These are phyloP conservation scores for Blastobotrys capitulatus DNA, from an alignment of 1,139 yeast genomes.

Conservation along the genomic window DNA sequence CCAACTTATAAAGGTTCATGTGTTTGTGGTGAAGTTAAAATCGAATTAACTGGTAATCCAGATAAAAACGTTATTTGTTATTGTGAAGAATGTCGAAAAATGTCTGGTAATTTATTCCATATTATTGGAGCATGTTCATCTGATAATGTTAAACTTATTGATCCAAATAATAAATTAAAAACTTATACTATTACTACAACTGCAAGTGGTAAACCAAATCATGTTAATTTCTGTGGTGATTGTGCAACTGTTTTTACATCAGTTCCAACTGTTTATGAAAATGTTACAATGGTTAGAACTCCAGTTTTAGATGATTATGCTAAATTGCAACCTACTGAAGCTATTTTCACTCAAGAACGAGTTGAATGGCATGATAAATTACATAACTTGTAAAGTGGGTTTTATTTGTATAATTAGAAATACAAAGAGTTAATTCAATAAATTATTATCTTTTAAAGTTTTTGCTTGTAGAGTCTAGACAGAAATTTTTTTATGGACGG, in stretches of 20 bases:
- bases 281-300: conserved; percentile 18
- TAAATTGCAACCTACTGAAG: conserved; percentile 5
- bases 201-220: conserved; percentile 28
- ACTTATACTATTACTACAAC: conserved; percentile 22
- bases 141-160: conserved; percentile 20
- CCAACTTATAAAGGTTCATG: neutral
- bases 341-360: conserved; percentile 8
- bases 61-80: conserved; percentile 21
- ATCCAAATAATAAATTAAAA: conserved; percentile 17
- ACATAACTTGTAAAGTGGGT: conserved; percentile 2
- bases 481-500: too few species aligned
- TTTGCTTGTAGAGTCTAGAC: too few species aligned
- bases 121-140: conserved; percentile 20
- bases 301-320: conserved; percentile 24
- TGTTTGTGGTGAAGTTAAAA: conserved; percentile 1
- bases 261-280: conserved; percentile 24
- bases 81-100: conserved; percentile 31
- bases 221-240: conserved; percentile 24
- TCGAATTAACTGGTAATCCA: conserved; percentile 17
- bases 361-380: neutral
- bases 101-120: conserved; percentile 31
- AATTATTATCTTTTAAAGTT: too few species aligned
- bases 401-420: neutral
- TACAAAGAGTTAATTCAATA: neutral
- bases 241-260: conserved; percentile 30